Conservation (phyloP, 2,329 filamentous ascomycete genomes). For the Fusarium sp. region DNA sequence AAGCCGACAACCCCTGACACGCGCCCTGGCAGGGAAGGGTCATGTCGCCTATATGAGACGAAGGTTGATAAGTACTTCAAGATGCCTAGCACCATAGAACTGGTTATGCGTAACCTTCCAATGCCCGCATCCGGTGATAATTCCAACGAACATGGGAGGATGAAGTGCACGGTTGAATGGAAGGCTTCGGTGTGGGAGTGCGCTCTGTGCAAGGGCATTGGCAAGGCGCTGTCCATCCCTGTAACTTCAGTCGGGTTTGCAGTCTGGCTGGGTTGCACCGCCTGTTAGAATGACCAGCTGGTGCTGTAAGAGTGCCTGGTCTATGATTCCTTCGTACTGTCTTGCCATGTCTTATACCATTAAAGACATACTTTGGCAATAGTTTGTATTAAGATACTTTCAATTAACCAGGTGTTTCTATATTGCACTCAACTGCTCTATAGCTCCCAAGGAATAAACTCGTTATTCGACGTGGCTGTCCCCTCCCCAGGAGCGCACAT, state of each 20-base stretch:
- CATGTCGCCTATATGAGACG: neutral
- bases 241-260: neutral
- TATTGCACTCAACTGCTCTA: no score
- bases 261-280: neutral
- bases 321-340: neutral
- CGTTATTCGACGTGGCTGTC: no score
- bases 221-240: neutral
- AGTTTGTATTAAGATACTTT: no score
- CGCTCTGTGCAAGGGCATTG: neutral
- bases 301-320: neutral
- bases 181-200: neutral
- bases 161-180: neutral
- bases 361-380: no score
- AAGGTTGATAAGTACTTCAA: neutral
- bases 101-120: neutral
- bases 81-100: neutral
- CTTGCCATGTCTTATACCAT: neutral
- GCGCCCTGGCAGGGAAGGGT: neutral
- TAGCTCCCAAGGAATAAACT: no score
- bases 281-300: neutral
- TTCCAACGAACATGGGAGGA: neutral
- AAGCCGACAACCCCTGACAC: neutral
- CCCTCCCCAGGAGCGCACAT: no score
- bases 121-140: neutral
- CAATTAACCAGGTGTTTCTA: no score